Evolutionary conservation across 495 filamentous ascomycete genomes (phyloP), one percentile per base, ranked within the genome.

Genomic region (Annulohypoxylon bovei): DNA sequence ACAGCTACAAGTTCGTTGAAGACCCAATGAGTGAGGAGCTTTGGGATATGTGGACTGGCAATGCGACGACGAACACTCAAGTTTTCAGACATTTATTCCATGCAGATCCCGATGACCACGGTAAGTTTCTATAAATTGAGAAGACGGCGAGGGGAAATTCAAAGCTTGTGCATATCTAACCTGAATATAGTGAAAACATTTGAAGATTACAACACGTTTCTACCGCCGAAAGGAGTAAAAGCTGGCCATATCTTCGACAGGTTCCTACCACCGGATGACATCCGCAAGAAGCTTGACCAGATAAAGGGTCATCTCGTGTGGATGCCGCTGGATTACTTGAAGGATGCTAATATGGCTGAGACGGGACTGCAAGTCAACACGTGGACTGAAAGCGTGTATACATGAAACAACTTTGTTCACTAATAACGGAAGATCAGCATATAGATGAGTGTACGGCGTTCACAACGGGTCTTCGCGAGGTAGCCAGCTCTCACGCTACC

Each of bases 301-400:
- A 88, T 98, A 75, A 91, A 88, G 77, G 95, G 95, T 0, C 95
- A 98, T 83, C 77, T 99, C 27, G 94, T 99, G 0, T 98, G 95
- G 95, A 93, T 97, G 90, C 94, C 93, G 50, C 74, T 98, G 70
- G 88, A 95, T 40, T 98, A 97, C 74, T 78, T 98, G 73, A 81
- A 84, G 65, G 91, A 97, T 70, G 94, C 90, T 0, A 84, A 90
- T 70, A 95, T 98, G 95, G 95, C 94, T 0, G 95, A 98, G 82
- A 90, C 86, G 73, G 95, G 95, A 0, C 71, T 85, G 61, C 82
- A 84, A 71, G 78, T 85, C 2, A 85, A 85, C 27, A 49, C 73
- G n/a, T 84, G 79, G 76, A 85, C 83, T 0, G 83, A 85, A 71
- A 84, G 81, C 49, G 78, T 85, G 0, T 85, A 79, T 60, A 81